phyloP scores from a whole-genome alignment of 2,329 filamentous ascomycete genomes.

The Pseudogymnoascus sp. region DNA sequence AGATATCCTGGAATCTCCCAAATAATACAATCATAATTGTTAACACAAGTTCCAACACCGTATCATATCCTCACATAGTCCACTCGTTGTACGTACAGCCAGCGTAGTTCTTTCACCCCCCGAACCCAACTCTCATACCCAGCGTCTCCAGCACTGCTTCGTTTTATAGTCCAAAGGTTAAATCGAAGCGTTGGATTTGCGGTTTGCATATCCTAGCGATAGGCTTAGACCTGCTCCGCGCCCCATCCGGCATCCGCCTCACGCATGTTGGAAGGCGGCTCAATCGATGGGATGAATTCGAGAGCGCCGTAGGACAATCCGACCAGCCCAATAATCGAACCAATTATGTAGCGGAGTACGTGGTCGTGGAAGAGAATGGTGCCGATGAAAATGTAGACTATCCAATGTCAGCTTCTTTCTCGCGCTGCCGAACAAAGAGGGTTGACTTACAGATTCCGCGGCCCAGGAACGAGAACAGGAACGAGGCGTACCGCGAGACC shows the following conservation, averaged over 20 bases:
- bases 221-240: slow-evolving; percentile 25
- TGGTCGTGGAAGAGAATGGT: slow-evolving; percentile 66
- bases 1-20: not conserved
- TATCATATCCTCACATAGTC: not conserved
- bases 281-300: slow-evolving; percentile 71
- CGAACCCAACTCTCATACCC: not conserved
- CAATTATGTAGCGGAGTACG: slow-evolving; percentile 64
- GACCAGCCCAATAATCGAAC: slow-evolving; percentile 65
- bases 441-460: slow-evolving; percentile 74
- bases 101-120: not conserved
- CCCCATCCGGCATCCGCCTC: slow-evolving; percentile 28
- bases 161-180: not conserved
- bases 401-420: slow-evolving; percentile 15
- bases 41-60: slow-evolving; percentile 1
- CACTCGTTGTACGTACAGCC: not conserved
- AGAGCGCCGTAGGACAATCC: slow-evolving; percentile 69
- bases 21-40: slow-evolving; percentile 3
- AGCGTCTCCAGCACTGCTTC: not conserved
- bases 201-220: not conserved
- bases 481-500: slow-evolving; percentile 86
- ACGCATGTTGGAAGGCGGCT: slow-evolving; percentile 50
- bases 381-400: slow-evolving; percentile 95
- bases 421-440: not conserved
- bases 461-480: slow-evolving; percentile 95
- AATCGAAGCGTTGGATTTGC: not conserved